These are phyloP conservation scores for Toxicodendron radicans DNA, from an alignment of 345 rosid genomes.

Conservation along the genomic window DNA sequence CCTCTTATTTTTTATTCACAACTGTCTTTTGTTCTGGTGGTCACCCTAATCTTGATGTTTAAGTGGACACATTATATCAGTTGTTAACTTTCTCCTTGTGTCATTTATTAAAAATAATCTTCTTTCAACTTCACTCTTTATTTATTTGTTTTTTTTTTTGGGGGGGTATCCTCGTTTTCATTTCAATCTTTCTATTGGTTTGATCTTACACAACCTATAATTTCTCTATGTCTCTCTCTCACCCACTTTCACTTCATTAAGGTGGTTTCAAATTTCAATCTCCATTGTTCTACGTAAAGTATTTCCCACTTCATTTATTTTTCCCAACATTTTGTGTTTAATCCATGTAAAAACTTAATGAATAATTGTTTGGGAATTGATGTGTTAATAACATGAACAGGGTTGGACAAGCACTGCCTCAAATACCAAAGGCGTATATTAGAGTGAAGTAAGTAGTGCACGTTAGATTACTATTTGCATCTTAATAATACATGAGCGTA, in stretches of 20 bases:
- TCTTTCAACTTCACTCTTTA: neutral
- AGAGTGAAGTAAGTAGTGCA: constrained; percentile 44
- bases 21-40: no score
- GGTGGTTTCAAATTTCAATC: no score
- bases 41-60: no score
- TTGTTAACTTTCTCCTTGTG: no score
- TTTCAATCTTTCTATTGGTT: neutral
- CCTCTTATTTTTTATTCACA: neutral
- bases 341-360: no score
- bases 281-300: no score
- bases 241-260: neutral
- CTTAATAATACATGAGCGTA: neutral
- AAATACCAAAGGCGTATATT: constrained; percentile 43
- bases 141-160: neutral
- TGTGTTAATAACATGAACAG: constrained; percentile 12
- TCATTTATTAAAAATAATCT: no score
- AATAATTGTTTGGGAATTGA: neutral
- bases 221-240: neutral
- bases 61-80: no score
- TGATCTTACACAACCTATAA: neutral
- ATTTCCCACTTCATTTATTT: neutral
- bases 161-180: neutral
- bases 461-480: constrained; percentile 14
- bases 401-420: constrained; percentile 37
- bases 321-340: neutral